Evolutionary conservation across 2,329 filamentous ascomycete species (phyloP).

Genomic region (Talaromyces sp.): DNA sequence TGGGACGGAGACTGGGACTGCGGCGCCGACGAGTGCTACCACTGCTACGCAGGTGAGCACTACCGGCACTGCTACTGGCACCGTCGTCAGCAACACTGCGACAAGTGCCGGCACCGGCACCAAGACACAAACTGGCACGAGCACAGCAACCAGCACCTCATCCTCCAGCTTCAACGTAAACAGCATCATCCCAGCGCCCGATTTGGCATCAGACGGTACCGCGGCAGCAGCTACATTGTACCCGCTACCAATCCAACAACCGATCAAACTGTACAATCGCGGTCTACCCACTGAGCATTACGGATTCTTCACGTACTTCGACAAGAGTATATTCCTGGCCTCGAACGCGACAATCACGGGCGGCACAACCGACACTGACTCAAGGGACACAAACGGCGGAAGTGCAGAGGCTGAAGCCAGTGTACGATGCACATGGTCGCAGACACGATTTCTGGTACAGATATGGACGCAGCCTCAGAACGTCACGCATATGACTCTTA

Average conservation of each 20-base stretch:
- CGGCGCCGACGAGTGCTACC: not conserved
- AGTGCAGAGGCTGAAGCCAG: conserved; percentile 42
- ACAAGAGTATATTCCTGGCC: conserved; percentile 77
- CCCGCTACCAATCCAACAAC: conserved; percentile 64
- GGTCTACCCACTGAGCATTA: conserved; percentile 79
- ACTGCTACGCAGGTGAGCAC: not conserved
- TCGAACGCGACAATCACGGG: conserved; percentile 44
- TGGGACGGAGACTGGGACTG: not conserved
- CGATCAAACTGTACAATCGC: conserved; percentile 78
- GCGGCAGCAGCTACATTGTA: conserved; percentile 68
- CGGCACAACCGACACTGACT: conserved; percentile 37
- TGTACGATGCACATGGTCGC: conserved; percentile 53
- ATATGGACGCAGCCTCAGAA: conserved; percentile 55
- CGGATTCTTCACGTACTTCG: conserved; percentile 89
- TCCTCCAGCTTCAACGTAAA: conserved; percentile 42
- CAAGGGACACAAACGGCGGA: conserved; percentile 49
- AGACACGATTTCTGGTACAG: conserved; percentile 57
- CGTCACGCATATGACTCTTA: conserved; percentile 21
- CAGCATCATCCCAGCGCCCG: conserved; percentile 58
- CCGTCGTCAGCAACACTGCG: not conserved
- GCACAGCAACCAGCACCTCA: not conserved
- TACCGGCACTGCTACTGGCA: not conserved
- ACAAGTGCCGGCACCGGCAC: not conserved
- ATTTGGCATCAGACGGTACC: conserved; percentile 61
- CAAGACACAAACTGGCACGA: not conserved